Evolutionary conservation across 164 flowering plant species (phyloP).

Genomic region (Annona squamosa): DNA sequence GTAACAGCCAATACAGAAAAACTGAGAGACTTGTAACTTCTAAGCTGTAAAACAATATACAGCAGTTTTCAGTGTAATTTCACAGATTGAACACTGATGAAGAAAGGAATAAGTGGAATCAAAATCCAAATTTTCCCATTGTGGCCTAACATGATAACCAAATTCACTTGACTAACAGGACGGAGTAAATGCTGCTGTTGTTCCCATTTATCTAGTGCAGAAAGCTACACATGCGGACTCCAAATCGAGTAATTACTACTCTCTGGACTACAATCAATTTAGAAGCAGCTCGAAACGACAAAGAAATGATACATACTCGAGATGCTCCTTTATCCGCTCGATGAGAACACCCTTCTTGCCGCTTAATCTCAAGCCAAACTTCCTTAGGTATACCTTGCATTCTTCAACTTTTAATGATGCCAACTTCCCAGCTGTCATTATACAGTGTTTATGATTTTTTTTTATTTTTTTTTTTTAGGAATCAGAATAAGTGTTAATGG

Average conservation of each 20-base stretch:
- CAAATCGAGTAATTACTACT: no score
- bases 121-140: no score
- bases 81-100: no score
- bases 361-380: slow-evolving; percentile 56
- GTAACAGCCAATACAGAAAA: no score
- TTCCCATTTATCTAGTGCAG: no score
- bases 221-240: not conserved
- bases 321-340: slow-evolving; percentile 67
- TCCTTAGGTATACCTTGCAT: slow-evolving; percentile 76
- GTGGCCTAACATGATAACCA: no score
- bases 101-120: no score
- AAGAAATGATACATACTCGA: slow-evolving; percentile 28
- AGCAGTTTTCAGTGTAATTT: no score
- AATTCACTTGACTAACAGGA: not conserved
- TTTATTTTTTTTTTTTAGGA: not conserved
- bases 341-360: slow-evolving; percentile 63
- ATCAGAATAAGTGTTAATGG: not conserved
- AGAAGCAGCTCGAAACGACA: not conserved
- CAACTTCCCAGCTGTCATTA: slow-evolving; percentile 45
- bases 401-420: slow-evolving; percentile 71
- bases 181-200: not conserved
- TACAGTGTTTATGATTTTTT: not conserved
- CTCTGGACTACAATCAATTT: not conserved
- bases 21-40: no score
- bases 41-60: no score